Evolutionary conservation across 106 monocot genomes (phyloP).

Genomic region (Dendrobium chrysotoxum): DNA sequence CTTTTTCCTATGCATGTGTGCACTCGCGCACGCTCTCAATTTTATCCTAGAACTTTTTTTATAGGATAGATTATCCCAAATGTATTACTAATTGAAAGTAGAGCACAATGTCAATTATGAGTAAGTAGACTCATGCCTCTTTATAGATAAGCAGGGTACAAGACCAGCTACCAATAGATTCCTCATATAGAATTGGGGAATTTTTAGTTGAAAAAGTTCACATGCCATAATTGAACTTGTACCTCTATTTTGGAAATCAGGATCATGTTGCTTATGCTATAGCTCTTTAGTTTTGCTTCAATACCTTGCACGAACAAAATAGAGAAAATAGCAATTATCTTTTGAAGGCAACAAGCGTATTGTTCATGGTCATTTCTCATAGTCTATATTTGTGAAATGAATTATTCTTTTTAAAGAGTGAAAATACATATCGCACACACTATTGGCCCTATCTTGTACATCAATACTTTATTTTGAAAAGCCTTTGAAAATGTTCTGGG

Average conservation of each 20-base stretch:
- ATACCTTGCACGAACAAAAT: not conserved
- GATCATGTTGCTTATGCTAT: not conserved
- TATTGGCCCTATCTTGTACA: not conserved
- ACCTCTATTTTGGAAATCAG: not conserved
- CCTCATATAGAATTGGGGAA: not conserved
- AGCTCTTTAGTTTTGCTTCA: not conserved
- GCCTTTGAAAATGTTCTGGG: not conserved
- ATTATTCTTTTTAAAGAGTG: not conserved
- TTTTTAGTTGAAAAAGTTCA: not conserved
- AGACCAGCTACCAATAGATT: not conserved
- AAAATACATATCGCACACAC: not conserved
- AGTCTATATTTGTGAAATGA: not conserved
- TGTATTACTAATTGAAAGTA: too few relatives aligned
- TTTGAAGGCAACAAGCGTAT: not conserved
- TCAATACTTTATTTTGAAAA: not conserved
- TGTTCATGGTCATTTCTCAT: slow-evolving; percentile 1
- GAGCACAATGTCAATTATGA: too few relatives aligned
- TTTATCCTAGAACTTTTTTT: too few relatives aligned
- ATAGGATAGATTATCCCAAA: too few relatives aligned
- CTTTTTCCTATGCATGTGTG: too few relatives aligned
- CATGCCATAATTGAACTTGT: not conserved
- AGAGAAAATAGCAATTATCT: not conserved
- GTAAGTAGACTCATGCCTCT: too few relatives aligned
- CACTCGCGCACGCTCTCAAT: too few relatives aligned
- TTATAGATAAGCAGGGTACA: too few relatives aligned